A percentile compares a stretch with the other conserved stretches of the same genome.
These are phyloP conservation scores for Botrytis medusae DNA, from an alignment of 2,329 filamentous ascomycete genomes.

Conservation along the genomic window DNA sequence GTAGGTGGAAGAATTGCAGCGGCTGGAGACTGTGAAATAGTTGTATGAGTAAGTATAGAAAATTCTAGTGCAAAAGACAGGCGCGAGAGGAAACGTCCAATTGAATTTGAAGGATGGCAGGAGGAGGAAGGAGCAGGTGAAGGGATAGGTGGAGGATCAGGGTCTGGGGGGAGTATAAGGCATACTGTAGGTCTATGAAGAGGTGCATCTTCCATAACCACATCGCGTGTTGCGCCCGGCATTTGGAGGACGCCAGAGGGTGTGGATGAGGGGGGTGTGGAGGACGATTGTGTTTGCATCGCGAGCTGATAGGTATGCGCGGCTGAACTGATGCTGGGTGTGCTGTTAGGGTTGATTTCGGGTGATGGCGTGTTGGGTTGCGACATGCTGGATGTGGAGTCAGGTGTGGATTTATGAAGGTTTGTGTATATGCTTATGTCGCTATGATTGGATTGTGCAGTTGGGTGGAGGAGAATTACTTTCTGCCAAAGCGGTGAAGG, in stretches of 20 bases:
- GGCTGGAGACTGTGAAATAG: constrained; percentile 13
- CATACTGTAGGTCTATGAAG: constrained; percentile 33
- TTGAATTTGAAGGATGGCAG: constrained; percentile 7
- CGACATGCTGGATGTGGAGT: constrained; percentile 27
- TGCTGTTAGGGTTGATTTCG: constrained; percentile 19
- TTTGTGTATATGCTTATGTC: background rate
- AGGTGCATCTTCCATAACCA: constrained; percentile 36
- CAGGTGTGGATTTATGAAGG: constrained; percentile 12
- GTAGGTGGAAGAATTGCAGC: background rate
- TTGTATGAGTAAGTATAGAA: constrained; percentile 13
- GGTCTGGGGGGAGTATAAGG: constrained; percentile 11
- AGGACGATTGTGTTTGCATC: constrained; percentile 33
- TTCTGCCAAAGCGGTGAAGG: background rate
- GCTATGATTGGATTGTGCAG: constrained; percentile 13
- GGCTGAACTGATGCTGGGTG: constrained; percentile 32
- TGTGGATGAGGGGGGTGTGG: constrained; percentile 20
- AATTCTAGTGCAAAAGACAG: constrained; percentile 9
- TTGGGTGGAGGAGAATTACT: background rate
- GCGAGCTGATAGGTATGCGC: constrained; percentile 35
- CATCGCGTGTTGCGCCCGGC: constrained; percentile 28
- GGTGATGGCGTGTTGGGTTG: constrained; percentile 25
- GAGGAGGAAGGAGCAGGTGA: background rate
- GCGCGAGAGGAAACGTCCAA: constrained; percentile 11
- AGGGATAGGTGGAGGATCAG: background rate
- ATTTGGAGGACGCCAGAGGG: constrained; percentile 25